A percentile compares a stretch with the other conserved stretches of the same genome.
Conservation (phyloP, 495 filamentous ascomycete genomes). For the Cryomyces minteri region DNA sequence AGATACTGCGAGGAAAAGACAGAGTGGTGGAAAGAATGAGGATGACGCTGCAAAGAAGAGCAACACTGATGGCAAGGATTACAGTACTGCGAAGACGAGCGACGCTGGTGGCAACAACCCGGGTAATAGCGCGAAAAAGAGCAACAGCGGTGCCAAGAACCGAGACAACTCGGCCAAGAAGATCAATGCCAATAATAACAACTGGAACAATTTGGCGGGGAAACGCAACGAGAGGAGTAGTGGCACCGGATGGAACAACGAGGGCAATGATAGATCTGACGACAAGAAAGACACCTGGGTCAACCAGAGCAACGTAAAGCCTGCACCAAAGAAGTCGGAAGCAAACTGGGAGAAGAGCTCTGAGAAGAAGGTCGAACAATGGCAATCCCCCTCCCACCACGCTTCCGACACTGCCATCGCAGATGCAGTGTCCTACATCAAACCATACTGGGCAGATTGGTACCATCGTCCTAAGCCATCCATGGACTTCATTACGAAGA, state of each 20-base stretch:
- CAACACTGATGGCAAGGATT: background rate
- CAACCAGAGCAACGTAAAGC: too few relatives aligned
- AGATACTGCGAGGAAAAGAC: too few relatives aligned
- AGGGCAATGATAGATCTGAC: background rate
- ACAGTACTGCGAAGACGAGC: background rate
- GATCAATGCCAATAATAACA: background rate
- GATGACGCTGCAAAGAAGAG: background rate
- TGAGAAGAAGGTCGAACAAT: too few relatives aligned
- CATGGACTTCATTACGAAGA: background rate
- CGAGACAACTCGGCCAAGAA: background rate
- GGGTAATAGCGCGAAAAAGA: conserved; percentile 1
- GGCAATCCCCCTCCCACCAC: too few relatives aligned
- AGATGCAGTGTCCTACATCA: background rate
- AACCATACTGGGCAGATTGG: background rate
- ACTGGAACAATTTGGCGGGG: background rate
- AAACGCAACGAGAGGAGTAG: background rate
- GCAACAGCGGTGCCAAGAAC: background rate
- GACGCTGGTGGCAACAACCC: background rate
- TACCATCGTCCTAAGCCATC: background rate
- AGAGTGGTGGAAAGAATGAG: background rate
- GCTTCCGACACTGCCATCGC: too few relatives aligned
- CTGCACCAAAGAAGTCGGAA: too few relatives aligned
- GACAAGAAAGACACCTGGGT: background rate
- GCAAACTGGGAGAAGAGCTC: too few relatives aligned
- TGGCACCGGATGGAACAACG: background rate